Evolutionary conservation across 2,329 filamentous ascomycete species (phyloP), one percentile per base, ranked within the genome.

Genomic region (Sporothrix luriei): DNA sequence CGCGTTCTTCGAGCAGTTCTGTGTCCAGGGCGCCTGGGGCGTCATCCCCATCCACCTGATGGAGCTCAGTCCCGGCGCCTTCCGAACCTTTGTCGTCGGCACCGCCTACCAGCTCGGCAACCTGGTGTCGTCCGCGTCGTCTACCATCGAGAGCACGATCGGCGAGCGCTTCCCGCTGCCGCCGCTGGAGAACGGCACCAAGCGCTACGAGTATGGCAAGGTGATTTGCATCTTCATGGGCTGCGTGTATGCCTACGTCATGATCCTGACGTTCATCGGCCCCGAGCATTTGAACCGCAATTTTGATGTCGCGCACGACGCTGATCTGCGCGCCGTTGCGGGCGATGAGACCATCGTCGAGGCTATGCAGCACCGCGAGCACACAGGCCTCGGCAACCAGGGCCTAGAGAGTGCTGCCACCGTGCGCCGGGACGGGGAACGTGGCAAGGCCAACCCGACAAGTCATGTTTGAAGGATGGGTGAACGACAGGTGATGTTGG

Each of bases 161-260:
- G 91, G 91, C 48, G 90, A 93, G 78, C 81, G 83, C 1, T 95
- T 92, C 77, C 91, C 91, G 0, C 83, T 96, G 3, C 83, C 88
- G 0, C 81, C 88, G 0, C 81, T 86, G 0, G 85, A 83, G 21
- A 77, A 79, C 0, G 66, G 40, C 16, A 78, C 80, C 43, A 78
- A 79, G 61, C 82, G 90, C 3, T 92, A 90, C 78, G 81, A 92
- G 71, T 96, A 96, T 74, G 92, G 92, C 51, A 89, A 89, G 74
- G 92, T 96, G 11, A 94, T 97, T 73, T 92, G 90, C 76, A 95
- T 96, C 76, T 97, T 97, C 80, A 93, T 97, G 91, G 93, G 85
- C 0, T 93, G 90, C 74, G 92, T 96, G 0, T 97, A 86, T 74
- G 84, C 76, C 33, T 89, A 87, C 71, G 82, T 86, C n/a, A 83